Base-by-base conservation (phyloP, 73 alveolate species). In the Halteria grandinella region DNA sequence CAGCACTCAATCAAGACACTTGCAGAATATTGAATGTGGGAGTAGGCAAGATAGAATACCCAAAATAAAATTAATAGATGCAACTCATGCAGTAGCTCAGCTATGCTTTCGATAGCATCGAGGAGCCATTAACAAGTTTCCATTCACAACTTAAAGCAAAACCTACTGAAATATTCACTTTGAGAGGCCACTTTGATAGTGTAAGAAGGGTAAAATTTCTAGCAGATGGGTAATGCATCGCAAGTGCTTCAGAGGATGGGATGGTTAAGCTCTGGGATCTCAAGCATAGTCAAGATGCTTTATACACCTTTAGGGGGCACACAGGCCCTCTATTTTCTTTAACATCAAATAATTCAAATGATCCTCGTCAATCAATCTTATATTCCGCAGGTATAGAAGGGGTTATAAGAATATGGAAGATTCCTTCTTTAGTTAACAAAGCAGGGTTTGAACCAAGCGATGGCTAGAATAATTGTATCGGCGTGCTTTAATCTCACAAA, bases 341-440 rank as follows among this genome's bases (percentile, higher is more conserved):
- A 33, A 79, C 87, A 50, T 32, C 85, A 6, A 45, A 45, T 70
- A 45, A 53, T n/a, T 63, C 47, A 0, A 39, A 31, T 36, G 59
- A 39, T 14, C 55, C 27, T 32, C 54, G 81, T 48, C 58, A 69
- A 33, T 70, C 79, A 48, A 34, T 74, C 25, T 27, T 90, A 28
- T 90, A 86, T 49, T 90, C 97, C 6, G 97, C 93, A 37, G 97
- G 94, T 23, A 75, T 58, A 27, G 93, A 84, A 45, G 93, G 93
- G 11, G 85, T 72, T 1, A 84, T 84, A 2, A 76, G 88, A 52
- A 37, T 85, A 23, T 84, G 79, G 77, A 74, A 58, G 32, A 17
- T 74, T 11, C 86, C 86, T 15, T 25, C 48, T 32, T 36, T 25
- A 57, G 39, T 24, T 21, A 29, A 37, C 15, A 27, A 74, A 53